Conservation (phyloP, 768 basidiomycete genomes). For the Piloderma croceum region DNA sequence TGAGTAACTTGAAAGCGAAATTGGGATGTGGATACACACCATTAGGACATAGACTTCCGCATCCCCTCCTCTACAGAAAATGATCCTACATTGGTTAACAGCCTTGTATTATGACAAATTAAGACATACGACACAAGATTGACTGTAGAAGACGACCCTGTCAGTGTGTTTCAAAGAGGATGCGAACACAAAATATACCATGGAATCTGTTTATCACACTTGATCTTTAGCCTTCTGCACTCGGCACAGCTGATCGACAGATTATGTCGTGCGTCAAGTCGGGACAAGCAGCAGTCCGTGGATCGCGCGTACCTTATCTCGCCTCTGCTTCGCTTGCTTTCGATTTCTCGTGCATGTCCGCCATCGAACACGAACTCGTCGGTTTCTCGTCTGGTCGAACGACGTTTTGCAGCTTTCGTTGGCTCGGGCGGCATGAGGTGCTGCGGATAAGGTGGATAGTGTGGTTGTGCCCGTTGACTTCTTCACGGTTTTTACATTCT, state of each 20-base stretch:
- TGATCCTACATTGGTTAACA: no score
- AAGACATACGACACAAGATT: no score
- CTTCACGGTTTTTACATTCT: no score
- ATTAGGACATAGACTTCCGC: constrained; percentile 66
- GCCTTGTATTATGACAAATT: no score
- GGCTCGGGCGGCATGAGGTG: constrained; percentile 59
- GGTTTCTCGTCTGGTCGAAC: constrained; percentile 41
- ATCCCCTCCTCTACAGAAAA: no score
- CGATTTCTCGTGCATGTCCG: constrained; percentile 59
- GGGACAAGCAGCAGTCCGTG: constrained; percentile 49
- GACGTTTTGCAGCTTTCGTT: constrained; percentile 48
- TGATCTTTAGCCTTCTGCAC: constrained; percentile 64
- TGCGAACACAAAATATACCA: no score
- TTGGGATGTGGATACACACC: constrained; percentile 36
- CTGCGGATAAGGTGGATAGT: no score
- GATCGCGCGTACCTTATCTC: constrained; percentile 79
- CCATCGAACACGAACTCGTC: constrained; percentile 43
- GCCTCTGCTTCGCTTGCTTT: constrained; percentile 67
- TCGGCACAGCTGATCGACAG: constrained; percentile 15
- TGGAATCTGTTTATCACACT: constrained; percentile 79
- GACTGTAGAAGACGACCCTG: no score
- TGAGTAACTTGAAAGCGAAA: constrained; percentile 4
- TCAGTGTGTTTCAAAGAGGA: constrained; percentile 16
- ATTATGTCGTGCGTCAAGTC: constrained; percentile 8
- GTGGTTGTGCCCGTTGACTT: no score